Base-by-base conservation (phyloP, 2,329 filamentous ascomycete species). In the Trichoderma semiorbis region DNA sequence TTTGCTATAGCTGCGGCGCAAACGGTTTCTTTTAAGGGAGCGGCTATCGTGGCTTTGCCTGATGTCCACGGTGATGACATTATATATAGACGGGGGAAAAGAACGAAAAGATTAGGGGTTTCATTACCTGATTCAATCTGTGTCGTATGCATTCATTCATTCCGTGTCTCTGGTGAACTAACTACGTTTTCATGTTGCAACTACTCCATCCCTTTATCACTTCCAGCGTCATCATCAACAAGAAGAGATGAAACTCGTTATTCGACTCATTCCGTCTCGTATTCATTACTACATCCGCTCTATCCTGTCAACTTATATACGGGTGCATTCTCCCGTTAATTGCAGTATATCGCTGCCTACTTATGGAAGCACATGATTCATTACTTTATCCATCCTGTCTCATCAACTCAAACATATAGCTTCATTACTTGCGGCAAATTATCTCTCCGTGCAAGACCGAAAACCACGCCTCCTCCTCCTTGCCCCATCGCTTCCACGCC, bases 381-480 rank as follows among this genome's bases (percentile, higher is more conserved):
- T 47, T 30, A 30, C 18, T 50, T 30, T 10, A 24, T 50, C 43
- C 43, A 50, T 24, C 43, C n/a, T 12, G 10, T 21, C 10, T 50
- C 43, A 50, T 50, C 43, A 50, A 21, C 47, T 53, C 47, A 53
- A 24, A 21, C 7, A 12, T 5, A 16, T 11, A 7, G 26, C n/a
- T 24, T 16, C 24, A 26, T 72, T 14, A 62, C 34, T 72, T 74
- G 14, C 74, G 74, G 39, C 74, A 75, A 2, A 75, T 69, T 5
- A 75, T 60, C 70, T 75, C 70, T n/a, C 74, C 74, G 39, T 73
- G 64, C 1, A 66, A 10, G 18, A 73, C 47, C 1, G 67, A 50
- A 57, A 75, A 74, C 73, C 74, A 75, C 4, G 74, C 57, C 61
- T 75, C 72, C 26, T 72, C 71, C 30, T 72, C 55, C 12, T 30